Conservation (phyloP, 2,329 filamentous ascomycete genomes). For the Cadophora luteo-olivacea region DNA sequence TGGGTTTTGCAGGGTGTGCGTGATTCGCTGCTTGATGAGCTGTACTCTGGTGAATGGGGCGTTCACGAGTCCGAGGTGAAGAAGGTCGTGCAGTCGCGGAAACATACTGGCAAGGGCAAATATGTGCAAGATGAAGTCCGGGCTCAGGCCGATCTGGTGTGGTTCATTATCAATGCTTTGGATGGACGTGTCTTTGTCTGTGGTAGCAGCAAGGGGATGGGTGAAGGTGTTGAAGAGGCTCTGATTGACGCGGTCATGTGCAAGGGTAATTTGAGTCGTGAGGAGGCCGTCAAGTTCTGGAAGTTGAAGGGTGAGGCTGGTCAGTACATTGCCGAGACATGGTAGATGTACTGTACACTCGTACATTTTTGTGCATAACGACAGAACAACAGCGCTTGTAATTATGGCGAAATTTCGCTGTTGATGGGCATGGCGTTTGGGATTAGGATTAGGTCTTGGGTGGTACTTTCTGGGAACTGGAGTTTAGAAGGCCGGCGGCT, state of each 20-base stretch:
- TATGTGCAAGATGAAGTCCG: constrained; percentile 97
- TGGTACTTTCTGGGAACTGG: background rate
- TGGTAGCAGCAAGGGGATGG: constrained; percentile 95
- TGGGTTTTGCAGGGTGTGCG: constrained; percentile 95
- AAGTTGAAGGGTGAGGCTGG: constrained; percentile 87
- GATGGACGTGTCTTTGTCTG: constrained; percentile 97
- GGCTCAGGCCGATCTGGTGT: constrained; percentile 93
- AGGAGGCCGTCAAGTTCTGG: constrained; percentile 90
- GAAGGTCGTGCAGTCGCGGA: constrained; percentile 78
- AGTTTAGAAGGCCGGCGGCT: background rate
- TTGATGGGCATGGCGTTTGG: constrained; percentile 5
- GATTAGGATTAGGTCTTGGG: background rate
- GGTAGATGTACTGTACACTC: constrained; percentile 49
- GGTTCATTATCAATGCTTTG: constrained; percentile 96
- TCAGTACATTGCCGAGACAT: constrained; percentile 91
- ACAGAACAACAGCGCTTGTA: background rate
- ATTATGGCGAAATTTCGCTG: constrained; percentile 2
- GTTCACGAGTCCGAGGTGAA: constrained; percentile 89
- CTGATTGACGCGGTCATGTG: constrained; percentile 90
- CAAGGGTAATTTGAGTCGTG: constrained; percentile 84
- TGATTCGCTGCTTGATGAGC: constrained; percentile 93
- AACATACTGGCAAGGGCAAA: constrained; percentile 67
- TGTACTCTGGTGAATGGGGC: constrained; percentile 96
- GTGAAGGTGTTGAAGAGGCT: constrained; percentile 89
- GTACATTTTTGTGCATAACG: background rate